These are phyloP conservation scores for Letharia columbiana DNA, from an alignment of 495 filamentous ascomycete species.

Conservation along the genomic window DNA sequence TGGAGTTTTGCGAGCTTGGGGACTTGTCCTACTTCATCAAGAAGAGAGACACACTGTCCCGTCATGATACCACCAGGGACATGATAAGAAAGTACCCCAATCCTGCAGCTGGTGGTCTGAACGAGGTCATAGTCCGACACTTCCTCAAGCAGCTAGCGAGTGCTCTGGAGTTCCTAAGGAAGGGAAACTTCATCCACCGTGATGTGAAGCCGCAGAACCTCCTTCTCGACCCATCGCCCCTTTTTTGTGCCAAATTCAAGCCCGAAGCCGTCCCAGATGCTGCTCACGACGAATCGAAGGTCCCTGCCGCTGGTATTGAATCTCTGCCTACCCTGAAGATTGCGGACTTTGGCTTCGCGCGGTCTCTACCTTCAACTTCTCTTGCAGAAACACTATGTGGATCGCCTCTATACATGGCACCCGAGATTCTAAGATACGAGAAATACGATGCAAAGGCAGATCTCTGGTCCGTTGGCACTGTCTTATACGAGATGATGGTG, in stretches of 20 bases:
- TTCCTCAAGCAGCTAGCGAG: conserved; percentile 94
- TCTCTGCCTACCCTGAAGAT: conserved; percentile 93
- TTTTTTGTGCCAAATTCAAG: conserved; percentile 45
- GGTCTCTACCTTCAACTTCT: conserved; percentile 78
- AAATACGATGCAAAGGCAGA: conserved; percentile 96
- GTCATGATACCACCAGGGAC: conserved; percentile 67
- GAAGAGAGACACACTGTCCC: conserved; percentile 68
- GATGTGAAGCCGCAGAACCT: conserved; percentile 98
- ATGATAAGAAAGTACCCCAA: conserved; percentile 90
- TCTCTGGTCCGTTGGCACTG: conserved; percentile 94
- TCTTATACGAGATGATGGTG: conserved; percentile 88
- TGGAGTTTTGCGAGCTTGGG: conserved; percentile 96
- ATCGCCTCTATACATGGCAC: conserved; percentile 98
- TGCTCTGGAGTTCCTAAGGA: conserved; percentile 78
- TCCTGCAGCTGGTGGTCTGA: conserved; percentile 65
- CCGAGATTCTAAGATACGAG: conserved; percentile 93
- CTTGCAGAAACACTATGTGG: conserved; percentile 94
- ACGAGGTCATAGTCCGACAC: conserved; percentile 90
- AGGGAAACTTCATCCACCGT: conserved; percentile 82
- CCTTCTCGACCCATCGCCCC: conserved; percentile 74
- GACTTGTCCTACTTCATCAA: conserved; percentile 93
- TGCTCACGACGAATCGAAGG: conserved; percentile 65
- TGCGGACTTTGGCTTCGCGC: conserved; percentile 94
- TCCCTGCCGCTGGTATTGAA: conserved; percentile 72
- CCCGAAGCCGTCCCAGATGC: conserved; percentile 47